These are phyloP conservation scores for Pseudomassariella vexata DNA, from an alignment of 2,329 filamentous ascomycete genomes.

Conservation along the genomic window DNA sequence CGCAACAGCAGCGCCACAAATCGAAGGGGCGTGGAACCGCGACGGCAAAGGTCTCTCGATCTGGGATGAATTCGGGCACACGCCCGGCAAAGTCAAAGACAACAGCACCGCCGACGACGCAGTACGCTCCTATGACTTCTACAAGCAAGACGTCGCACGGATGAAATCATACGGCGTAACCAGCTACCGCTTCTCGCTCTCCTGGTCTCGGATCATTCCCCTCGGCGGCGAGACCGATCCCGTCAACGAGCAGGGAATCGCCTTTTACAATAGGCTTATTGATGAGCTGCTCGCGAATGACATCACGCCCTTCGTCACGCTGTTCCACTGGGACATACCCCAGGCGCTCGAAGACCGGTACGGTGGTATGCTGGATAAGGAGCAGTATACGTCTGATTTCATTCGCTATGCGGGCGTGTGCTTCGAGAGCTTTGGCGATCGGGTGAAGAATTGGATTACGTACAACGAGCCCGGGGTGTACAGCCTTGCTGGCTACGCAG, in stretches of 20 bases:
- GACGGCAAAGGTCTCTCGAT: constrained; percentile 35
- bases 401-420: constrained; percentile 52
- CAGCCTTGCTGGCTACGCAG: constrained; percentile 27
- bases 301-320: constrained; percentile 55
- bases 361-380: constrained; percentile 54
- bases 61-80: constrained; percentile 34
- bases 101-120: constrained; percentile 32
- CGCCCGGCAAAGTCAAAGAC: constrained; percentile 31
- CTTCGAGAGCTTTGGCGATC: constrained; percentile 50
- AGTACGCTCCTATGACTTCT: constrained; percentile 31
- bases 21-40: constrained; percentile 35
- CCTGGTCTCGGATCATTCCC: constrained; percentile 61
- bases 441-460: constrained; percentile 55
- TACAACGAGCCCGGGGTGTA: constrained; percentile 28
- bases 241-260: constrained; percentile 53
- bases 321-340: constrained; percentile 63
- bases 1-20: constrained; percentile 33
- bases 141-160: constrained; percentile 50
- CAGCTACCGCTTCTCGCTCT: constrained; percentile 59
- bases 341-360: constrained; percentile 54
- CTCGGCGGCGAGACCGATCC: constrained; percentile 57
- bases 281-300: constrained; percentile 51
- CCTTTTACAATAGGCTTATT: constrained; percentile 55
- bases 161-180: constrained; percentile 53
- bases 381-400: constrained; percentile 56